Evolutionary conservation across 495 filamentous ascomycete genomes (phyloP).

Genomic region (Penicillium simplicissimum): DNA sequence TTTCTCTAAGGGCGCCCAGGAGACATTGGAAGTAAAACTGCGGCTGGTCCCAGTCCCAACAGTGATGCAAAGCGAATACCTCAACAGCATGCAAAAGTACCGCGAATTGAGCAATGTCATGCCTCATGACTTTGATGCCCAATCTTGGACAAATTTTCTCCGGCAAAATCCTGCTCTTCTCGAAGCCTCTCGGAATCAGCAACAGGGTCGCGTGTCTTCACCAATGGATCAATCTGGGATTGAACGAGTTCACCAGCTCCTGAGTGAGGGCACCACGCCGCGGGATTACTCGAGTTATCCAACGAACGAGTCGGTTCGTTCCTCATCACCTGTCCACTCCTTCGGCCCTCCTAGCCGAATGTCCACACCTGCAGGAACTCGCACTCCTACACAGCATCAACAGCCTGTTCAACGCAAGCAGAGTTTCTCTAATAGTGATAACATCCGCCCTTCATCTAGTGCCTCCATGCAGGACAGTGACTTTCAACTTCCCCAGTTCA

Average conservation of each 20-base stretch:
- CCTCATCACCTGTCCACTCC: conserved; percentile 41
- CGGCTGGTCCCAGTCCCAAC: conserved; percentile 82
- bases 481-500: conserved; percentile 31
- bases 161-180: conserved; percentile 58
- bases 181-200: conserved; percentile 32
- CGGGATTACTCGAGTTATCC: conserved; percentile 40
- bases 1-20: conserved; percentile 78
- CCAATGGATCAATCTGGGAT: conserved; percentile 55
- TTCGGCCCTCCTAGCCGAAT: conserved; percentile 37
- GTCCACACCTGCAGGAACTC: conserved; percentile 37
- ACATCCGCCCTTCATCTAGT: conserved; percentile 51
- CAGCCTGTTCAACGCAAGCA: conserved; percentile 26
- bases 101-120: conserved; percentile 60
- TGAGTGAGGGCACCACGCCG: conserved; percentile 48
- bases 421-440: conserved; percentile 32
- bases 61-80: conserved; percentile 67
- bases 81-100: conserved; percentile 63
- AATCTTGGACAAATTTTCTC: conserved; percentile 65
- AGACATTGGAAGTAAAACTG: conserved; percentile 92
- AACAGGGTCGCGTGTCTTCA: conserved; percentile 37
- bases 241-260: conserved; percentile 51
- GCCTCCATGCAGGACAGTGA: conserved; percentile 47
- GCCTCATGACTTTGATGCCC: conserved; percentile 66
- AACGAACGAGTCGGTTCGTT: conserved; percentile 34
- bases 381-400: conserved; percentile 31